Evolutionary conservation across 306 rosid genomes (phyloP).

Genomic region (Medicago truncatula): MtrunA17r5.0-ANR NC_053043.1:17996501-17997000

Average conservation of each 20-base stretch:
- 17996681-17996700: neutral
- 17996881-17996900: slow-evolving; percentile 45
- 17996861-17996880: slow-evolving; percentile 45
- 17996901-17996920: slow-evolving; percentile 52
- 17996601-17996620: neutral
- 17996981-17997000: slow-evolving; percentile 97
- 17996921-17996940: slow-evolving; percentile 49
- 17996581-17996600: neutral
- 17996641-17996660: neutral
- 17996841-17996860: slow-evolving; percentile 54
- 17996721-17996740: neutral
- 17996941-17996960: slow-evolving; percentile 55
- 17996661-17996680: neutral
- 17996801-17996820: slow-evolving; percentile 42
- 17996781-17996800: slow-evolving; percentile 27
- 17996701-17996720: neutral
- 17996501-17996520: slow-evolving; percentile 36
- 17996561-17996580: neutral
- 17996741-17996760: neutral
- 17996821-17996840: slow-evolving; percentile 63
- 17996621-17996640: neutral
- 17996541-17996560: slow-evolving; percentile 4
- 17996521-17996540: slow-evolving; percentile 14
- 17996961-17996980: slow-evolving; percentile 88
- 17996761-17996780: too few species aligned